A percentile compares a stretch with the other conserved stretches of the same genome.
Conservation (phyloP, 441 rosid genomes). For the Brassica hybrid region DNA sequence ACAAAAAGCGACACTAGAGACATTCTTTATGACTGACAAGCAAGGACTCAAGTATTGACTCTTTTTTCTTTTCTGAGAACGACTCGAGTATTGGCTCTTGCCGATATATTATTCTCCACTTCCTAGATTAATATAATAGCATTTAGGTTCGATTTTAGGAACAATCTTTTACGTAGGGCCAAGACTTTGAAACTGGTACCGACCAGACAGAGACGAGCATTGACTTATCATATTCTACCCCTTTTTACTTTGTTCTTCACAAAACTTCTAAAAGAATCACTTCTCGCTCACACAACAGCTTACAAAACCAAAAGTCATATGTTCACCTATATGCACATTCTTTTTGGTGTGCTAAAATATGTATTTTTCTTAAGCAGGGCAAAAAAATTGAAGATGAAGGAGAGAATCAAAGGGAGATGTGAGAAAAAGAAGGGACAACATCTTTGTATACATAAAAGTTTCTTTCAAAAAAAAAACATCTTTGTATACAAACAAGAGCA, state of each 20-base stretch:
- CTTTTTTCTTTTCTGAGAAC: too few species aligned
- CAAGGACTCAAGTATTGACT: too few species aligned
- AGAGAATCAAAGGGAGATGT: conserved; percentile 1
- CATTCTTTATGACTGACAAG: too few species aligned
- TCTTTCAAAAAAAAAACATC: too few species aligned
- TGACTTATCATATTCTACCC: conserved; percentile 33
- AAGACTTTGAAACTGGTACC: too few species aligned
- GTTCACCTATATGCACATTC: conserved; percentile 1
- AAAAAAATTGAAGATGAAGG: neutral
- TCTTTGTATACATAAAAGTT: too few species aligned
- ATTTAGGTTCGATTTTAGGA: too few species aligned
- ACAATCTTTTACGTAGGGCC: too few species aligned
- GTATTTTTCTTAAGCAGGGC: neutral
- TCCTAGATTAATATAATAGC: neutral
- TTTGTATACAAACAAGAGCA: too few species aligned
- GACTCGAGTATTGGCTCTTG: neutral
- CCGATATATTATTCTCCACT: conserved; percentile 34
- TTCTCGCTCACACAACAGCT: neutral
- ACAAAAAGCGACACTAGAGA: too few species aligned
- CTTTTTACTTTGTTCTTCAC: conserved; percentile 11
- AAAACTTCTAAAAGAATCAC: conserved; percentile 8
- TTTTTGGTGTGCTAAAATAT: neutral
- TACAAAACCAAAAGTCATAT: neutral
- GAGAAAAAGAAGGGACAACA: neutral
- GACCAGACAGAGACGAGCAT: conserved; percentile 37